Base-by-base conservation (phyloP, 768 basidiomycete genomes). In the Tulasnella sp. region DNA sequence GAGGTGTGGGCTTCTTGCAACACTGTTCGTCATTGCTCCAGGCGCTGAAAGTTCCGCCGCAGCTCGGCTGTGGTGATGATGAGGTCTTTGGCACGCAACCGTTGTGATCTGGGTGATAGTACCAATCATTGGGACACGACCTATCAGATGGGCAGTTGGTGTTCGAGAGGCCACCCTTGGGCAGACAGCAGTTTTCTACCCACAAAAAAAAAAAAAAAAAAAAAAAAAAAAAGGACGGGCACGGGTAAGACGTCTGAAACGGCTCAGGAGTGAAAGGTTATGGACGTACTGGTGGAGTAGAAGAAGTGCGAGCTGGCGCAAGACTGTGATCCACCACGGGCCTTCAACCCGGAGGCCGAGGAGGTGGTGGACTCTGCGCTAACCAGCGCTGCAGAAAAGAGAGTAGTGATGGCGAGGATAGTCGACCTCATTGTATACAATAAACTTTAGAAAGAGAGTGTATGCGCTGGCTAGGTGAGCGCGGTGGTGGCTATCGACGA, bases 11-110 rank as follows among this genome's bases (percentile, higher is more conserved):
- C 56, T 58, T 58, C 1, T 10, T 24, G 56, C 56, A 58, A 38
- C 56, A 58, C 24, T 58, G 47, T 3, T 21, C 56, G 23, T 68
- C 61, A 71, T 55, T 69, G 59, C 43, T 43, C 44, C 51, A 29
- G 29, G 51, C 48, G 50, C 3, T 30, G 38, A 24, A 11, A 4
- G 23, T 29, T 47, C 61, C 56, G 43, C 41, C 51, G 2, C 54
- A 55, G n/a, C 51, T 34, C 17, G 43, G n/a, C 45, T 58, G 56
- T n/a, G 61, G 17, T 3, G 29, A 19, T n/a, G 26, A 55, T 4
- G 30, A 19, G 48, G 47, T 50, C 15, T 56, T 58, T 2, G 61
- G 61, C 7, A 48, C 49, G 45, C 61, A 62, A 38, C 43, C 56
- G 24, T 24, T 34, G 17, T 21, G 56, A 19, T 43, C 26, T 4